Percentiles rank a stretch among this genome's conserved stretches.
Evolutionary conservation across 2,329 filamentous ascomycete species (phyloP).

Genomic region (Amauroascus niger): DNA sequence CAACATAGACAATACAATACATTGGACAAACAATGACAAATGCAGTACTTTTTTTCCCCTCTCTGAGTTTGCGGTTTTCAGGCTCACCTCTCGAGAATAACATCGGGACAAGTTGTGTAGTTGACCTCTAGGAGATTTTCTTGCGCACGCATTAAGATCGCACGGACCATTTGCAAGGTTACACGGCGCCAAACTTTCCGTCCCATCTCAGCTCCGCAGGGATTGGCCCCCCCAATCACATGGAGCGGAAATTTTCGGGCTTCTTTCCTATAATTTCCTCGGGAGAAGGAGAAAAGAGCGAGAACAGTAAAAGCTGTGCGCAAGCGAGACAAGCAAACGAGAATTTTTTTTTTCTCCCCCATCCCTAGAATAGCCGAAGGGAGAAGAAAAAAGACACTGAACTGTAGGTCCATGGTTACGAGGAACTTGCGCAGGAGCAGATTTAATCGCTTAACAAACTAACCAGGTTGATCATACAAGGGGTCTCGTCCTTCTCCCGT

Average conservation of each 20-base stretch:
- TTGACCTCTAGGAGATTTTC: too few relatives aligned
- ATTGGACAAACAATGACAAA: background rate
- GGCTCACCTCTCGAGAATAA: too few relatives aligned
- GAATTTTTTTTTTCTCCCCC: background rate
- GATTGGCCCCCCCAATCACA: background rate
- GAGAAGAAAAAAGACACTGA: background rate
- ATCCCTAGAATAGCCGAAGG: constrained; percentile 6
- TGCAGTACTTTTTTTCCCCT: background rate
- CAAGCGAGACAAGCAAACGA: background rate
- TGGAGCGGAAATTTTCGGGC: constrained; percentile 5
- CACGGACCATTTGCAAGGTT: background rate
- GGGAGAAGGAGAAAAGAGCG: background rate
- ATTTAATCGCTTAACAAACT: too few relatives aligned
- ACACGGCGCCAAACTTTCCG: background rate
- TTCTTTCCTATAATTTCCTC: background rate
- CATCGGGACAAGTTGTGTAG: too few relatives aligned
- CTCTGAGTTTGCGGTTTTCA: too few relatives aligned
- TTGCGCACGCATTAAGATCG: background rate
- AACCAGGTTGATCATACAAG: too few relatives aligned
- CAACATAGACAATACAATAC: too few relatives aligned
- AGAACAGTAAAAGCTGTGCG: background rate
- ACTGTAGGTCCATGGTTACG: too few relatives aligned
- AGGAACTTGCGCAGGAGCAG: too few relatives aligned
- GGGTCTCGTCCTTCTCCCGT: too few relatives aligned
- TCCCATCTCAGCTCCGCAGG: background rate